Base-by-base conservation (phyloP, 495 filamentous ascomycete genomes). In the Elasticomyces elasticus region DNA sequence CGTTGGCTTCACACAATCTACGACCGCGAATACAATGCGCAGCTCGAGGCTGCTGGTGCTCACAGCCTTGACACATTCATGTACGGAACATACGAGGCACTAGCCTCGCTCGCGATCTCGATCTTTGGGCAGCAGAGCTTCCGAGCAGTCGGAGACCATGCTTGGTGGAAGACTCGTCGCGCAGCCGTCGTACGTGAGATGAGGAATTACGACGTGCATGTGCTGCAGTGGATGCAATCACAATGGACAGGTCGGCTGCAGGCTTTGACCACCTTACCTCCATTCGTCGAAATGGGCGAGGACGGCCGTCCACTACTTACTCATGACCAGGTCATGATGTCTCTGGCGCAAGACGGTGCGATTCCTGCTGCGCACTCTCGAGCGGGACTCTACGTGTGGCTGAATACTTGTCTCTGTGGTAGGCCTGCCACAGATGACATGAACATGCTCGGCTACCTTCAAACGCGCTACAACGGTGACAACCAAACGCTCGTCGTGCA, bases 341-440 rank as follows among this genome's bases (percentile, higher is more conserved):
- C 65, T 62, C 64, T 92, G 1, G 72, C 31, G 27, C 48, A 51
- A 17, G 33, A 24, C 1, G 33, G 81, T 24, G 84, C 89, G 59
- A 68, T 84, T 4, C 83, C 85, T 0, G 70, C 75, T 5, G 70
- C 85, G 11, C 85, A 88, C 65, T 84, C 89, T n/a, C 78, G 90
- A 71, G 90, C 89, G 47, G 88, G 87, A 42, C 72, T 97, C 58
- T 97, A 90, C 67, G 75, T 96, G n/a, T 96, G 91, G 66, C 72
- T 98, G 27, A 89, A 88, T 66, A 81, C 89, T 43, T 76, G 86
- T 71, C 86, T 95, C 72, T 64, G 76, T 35, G 88, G 82, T 12
- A 77, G 87, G 38, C 94, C 92, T 5, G 69, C 90, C 41, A 80
- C 91, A 43, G 89, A 95, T 62, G 90, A 98, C 61, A 73, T 73